Percentiles rank a stretch among this genome's conserved stretches.
These are phyloP conservation scores for Aspergillus steynii DNA, from an alignment of 495 filamentous ascomycete genomes.

Conservation along the genomic window DNA sequence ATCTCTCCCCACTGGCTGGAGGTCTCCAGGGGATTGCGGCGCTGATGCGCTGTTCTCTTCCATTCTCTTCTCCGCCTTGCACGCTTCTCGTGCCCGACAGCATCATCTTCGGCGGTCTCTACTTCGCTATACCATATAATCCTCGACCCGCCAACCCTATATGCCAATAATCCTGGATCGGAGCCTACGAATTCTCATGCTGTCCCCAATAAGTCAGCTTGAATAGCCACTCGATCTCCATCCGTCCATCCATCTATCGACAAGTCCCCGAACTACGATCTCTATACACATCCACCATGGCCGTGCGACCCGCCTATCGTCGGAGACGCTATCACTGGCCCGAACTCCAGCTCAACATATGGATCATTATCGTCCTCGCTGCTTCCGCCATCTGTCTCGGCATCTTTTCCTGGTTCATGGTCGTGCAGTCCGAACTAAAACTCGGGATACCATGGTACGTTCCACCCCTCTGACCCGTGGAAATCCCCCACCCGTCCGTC, in stretches of 20 bases:
- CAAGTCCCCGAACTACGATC: background rate
- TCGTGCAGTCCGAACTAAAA: constrained; percentile 69
- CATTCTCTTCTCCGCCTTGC: background rate
- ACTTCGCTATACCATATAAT: background rate
- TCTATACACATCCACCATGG: constrained; percentile 15
- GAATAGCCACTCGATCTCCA: background rate
- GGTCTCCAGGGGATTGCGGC: constrained; percentile 8
- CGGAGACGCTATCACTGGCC: constrained; percentile 90
- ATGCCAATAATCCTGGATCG: background rate
- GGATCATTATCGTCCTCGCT: constrained; percentile 85
- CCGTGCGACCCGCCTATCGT: constrained; percentile 22
- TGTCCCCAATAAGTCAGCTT: background rate
- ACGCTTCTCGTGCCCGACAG: background rate
- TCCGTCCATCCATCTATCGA: background rate
- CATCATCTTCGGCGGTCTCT: background rate
- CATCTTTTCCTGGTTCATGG: constrained; percentile 82
- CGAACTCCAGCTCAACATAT: constrained; percentile 85
- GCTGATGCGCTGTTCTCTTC: constrained; percentile 20
- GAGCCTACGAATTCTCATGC: background rate
- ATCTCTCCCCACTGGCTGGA: background rate
- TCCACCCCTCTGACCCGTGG: constrained; percentile 4
- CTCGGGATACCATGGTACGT: constrained; percentile 82
- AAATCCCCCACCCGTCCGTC: background rate
- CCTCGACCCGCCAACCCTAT: background rate
- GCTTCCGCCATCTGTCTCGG: constrained; percentile 78